Percentiles rank a stretch among this genome's conserved stretches.
Evolutionary conservation across 2,329 filamentous ascomycete species (phyloP).

Genomic region (Fusarium decemcellulare): DNA sequence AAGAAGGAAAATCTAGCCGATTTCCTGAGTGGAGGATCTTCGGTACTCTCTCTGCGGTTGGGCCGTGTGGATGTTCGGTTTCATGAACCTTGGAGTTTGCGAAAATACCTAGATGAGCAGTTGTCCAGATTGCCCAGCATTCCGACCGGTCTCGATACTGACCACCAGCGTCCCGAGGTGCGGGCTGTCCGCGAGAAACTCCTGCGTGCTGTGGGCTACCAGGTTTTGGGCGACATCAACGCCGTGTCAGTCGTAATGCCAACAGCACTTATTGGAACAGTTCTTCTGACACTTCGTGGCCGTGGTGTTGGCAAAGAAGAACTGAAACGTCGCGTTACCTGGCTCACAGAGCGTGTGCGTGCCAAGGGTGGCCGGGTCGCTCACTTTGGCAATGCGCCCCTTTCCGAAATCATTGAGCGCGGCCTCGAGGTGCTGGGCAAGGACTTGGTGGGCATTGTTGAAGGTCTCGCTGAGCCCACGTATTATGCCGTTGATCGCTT

Average conservation of each 20-base stretch:
- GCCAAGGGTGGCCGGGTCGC: conserved; percentile 93
- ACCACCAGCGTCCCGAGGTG: conserved; percentile 63
- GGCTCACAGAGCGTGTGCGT: conserved; percentile 86
- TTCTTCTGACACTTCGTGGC: conserved; percentile 90
- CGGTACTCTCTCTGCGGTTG: conserved; percentile 88
- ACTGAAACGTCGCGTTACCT: conserved; percentile 87
- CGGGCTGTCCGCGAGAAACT: conserved; percentile 77
- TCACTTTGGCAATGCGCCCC: conserved; percentile 87
- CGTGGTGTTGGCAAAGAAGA: conserved; percentile 92
- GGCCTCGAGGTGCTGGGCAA: conserved; percentile 93
- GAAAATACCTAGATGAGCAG: conserved; percentile 85
- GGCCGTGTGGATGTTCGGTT: conserved; percentile 96
- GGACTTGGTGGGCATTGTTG: conserved; percentile 85
- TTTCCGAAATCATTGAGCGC: conserved; percentile 87
- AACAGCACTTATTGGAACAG: conserved; percentile 94
- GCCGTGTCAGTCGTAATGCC: conserved; percentile 98
- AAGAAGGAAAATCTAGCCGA: conserved; percentile 94
- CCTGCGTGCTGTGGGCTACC: conserved; percentile 89
- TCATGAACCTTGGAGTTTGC: conserved; percentile 94
- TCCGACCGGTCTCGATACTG: conserved; percentile 59
- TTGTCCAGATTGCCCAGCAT: conserved; percentile 66
- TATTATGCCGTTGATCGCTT: conserved; percentile 97
- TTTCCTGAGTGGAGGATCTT: conserved; percentile 88
- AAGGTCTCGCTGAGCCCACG: conserved; percentile 88
- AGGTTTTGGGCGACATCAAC: conserved; percentile 94